Conservation (phyloP, 2,329 filamentous ascomycete genomes). For the Davidsoniella virescens region DNA sequence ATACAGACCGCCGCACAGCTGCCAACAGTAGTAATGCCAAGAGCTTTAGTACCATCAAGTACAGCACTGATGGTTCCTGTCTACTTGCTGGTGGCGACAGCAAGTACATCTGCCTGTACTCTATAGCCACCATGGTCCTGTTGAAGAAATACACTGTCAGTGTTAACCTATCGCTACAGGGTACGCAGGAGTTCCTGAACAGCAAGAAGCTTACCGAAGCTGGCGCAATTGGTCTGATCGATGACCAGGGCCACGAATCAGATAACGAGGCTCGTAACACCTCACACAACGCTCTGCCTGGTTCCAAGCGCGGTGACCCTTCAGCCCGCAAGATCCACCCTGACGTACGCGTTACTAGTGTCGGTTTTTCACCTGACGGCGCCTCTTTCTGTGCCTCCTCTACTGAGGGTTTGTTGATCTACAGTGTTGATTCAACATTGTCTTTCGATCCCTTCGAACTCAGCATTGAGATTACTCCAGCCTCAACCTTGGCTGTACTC, state of each 20-base stretch:
- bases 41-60: constrained; percentile 71
- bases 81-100: constrained; percentile 85
- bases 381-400: constrained; percentile 86
- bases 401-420: constrained; percentile 85
- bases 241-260: constrained; percentile 38
- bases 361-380: constrained; percentile 79
- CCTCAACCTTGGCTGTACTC: constrained; percentile 56
- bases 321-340: constrained; percentile 60
- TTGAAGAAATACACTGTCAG: constrained; percentile 93
- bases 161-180: constrained; percentile 85
- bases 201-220: constrained; percentile 83
- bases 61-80: constrained; percentile 84
- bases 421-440: constrained; percentile 69
- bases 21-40: constrained; percentile 86
- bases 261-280: constrained; percentile 69
- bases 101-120: constrained; percentile 97
- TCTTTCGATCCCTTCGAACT: constrained; percentile 94
- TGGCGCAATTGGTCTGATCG: constrained; percentile 68
- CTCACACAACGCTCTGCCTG: constrained; percentile 71
- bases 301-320: constrained; percentile 68
- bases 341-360: constrained; percentile 68
- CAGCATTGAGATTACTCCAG: constrained; percentile 82
- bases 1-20: constrained; percentile 75
- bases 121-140: constrained; percentile 79
- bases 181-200: constrained; percentile 94